Evolutionary conservation across 2,329 filamentous ascomycete genomes (phyloP).

Genomic region (Ceratocystis lukuohia): DNA sequence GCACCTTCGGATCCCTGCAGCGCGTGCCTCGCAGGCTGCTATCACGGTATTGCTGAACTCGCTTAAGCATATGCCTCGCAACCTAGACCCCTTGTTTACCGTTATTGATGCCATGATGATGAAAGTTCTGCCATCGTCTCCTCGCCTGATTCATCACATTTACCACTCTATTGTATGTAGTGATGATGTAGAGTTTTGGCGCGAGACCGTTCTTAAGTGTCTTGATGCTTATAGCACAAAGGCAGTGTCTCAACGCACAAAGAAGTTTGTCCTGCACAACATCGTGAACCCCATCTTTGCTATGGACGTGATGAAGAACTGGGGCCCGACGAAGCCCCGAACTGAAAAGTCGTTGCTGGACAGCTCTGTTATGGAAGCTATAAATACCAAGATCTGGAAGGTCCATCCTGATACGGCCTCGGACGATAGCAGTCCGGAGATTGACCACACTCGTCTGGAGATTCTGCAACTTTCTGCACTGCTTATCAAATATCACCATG

Average conservation of each 20-base stretch:
- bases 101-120: constrained; percentile 73
- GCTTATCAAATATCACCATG: constrained; percentile 87
- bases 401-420: constrained; percentile 67
- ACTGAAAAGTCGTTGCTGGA: constrained; percentile 59
- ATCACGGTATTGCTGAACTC: constrained; percentile 78
- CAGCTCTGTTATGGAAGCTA: constrained; percentile 70
- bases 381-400: constrained; percentile 90
- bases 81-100: constrained; percentile 72
- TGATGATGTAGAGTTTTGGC: constrained; percentile 76
- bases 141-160: constrained; percentile 66
- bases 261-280: constrained; percentile 82
- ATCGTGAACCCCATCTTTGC: constrained; percentile 92
- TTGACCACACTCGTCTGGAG: constrained; percentile 94
- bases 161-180: constrained; percentile 74
- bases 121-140: constrained; percentile 65
- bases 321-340: constrained; percentile 43
- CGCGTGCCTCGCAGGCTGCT: constrained; percentile 52
- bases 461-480: constrained; percentile 88
- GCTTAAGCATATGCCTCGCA: constrained; percentile 57
- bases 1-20: constrained; percentile 65
- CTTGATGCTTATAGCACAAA: constrained; percentile 76
- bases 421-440: constrained; percentile 70
- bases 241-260: constrained; percentile 70
- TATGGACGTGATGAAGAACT: constrained; percentile 85
- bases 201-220: constrained; percentile 66